Base-by-base conservation (phyloP, 306 rosid genomes). In the Trifolium repens region DNA sequence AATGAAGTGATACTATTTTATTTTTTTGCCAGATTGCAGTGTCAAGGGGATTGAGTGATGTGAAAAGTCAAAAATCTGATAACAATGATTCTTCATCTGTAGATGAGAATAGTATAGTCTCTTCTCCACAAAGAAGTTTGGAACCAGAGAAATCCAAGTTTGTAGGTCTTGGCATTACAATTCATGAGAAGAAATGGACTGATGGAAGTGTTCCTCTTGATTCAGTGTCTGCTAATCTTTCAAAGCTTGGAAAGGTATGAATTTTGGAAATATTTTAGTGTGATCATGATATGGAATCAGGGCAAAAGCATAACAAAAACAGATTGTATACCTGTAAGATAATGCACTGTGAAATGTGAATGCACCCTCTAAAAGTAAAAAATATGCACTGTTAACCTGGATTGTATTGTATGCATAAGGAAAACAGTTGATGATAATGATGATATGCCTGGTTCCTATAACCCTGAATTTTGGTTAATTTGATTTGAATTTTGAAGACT, bases 141-240 rank as follows among this genome's bases (percentile, higher is more conserved):
- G 67, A 46, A 16, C 81, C 40, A 26, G 88, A 85, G 30, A 85
- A 83, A 59, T 64, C 82, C 22, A 82, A 82, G 76, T 63, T 78
- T 44, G 83, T 86, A 22, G 85, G 83, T 79, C 72, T 81, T 12
- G 93, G 96, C 16, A 76, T 91, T 76, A 88, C 93, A 16, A 62
- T 92, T 84, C 93, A 94, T 78, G 96, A 89, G 42, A 90, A 78
- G 93, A 94, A 92, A 81, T 91, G 99, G 97, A 94, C 90, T 1
- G 96, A 94, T 79, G 99, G 97, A 11, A 92, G 93, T 67, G 83
- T 90, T 83, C 37, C 93, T 24, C 74, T 89, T 2, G 96, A 90
- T 83, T 78, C 91, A 0, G 79, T 89, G 47, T 88, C 99, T 17
- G 39, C 80, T 1, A 82, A 89, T 55, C 93, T 94, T 67, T 89